A percentile compares a stretch with the other conserved stretches of the same genome.
Evolutionary conservation across 495 filamentous ascomycete genomes (phyloP).

Genomic region (Tuber umbilicatum): DNA sequence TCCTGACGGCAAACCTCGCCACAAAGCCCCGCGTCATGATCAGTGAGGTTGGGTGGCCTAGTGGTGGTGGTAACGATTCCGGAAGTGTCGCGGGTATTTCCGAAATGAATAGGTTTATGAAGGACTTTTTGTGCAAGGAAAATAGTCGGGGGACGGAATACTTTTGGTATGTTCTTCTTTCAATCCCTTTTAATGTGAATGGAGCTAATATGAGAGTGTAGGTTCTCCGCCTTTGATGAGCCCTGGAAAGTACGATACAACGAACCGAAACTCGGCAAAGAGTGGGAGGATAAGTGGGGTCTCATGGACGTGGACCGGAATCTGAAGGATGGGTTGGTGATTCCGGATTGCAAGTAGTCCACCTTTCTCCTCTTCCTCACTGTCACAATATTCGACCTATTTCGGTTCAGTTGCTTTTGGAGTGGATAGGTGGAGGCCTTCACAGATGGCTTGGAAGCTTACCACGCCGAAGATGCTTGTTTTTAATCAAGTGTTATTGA

Average conservation of each 20-base stretch:
- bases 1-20: constrained; percentile 52
- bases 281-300: constrained; percentile 97
- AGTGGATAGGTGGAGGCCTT: not conserved
- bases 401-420: not conserved
- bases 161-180: constrained; percentile 62
- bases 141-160: constrained; percentile 77
- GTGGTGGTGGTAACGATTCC: constrained; percentile 63
- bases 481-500: not conserved
- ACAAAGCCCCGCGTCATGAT: constrained; percentile 64
- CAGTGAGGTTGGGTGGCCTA: constrained; percentile 88
- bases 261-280: constrained; percentile 51
- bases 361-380: not conserved
- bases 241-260: constrained; percentile 84
- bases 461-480: not conserved
- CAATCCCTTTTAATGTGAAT: not conserved
- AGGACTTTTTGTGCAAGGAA: constrained; percentile 74
- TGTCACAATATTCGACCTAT: not conserved
- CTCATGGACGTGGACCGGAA: constrained; percentile 81
- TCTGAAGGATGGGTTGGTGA: constrained; percentile 74
- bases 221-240: constrained; percentile 91
- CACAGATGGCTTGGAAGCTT: not conserved
- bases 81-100: constrained; percentile 71
- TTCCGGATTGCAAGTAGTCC: constrained; percentile 62
- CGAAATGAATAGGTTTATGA: constrained; percentile 82
- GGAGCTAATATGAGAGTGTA: constrained; percentile 31